Evolutionary conservation across 495 filamentous ascomycete species (phyloP), one percentile per base, ranked within the genome.

Genomic region (Aspergillus conjunctus): DNA sequence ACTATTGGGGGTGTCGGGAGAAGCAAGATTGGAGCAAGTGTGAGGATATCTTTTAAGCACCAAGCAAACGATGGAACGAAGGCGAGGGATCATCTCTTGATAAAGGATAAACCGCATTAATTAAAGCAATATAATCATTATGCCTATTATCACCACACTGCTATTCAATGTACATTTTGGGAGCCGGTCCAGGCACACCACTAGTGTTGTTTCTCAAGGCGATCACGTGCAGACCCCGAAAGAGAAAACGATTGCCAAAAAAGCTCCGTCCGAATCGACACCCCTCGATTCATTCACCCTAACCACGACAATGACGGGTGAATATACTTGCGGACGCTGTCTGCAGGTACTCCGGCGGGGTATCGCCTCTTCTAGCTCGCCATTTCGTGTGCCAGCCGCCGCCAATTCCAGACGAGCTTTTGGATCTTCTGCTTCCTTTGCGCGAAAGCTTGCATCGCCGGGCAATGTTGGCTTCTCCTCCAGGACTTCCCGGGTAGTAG

Each of bases 1-100:
- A 90, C 71, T 98, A 98, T 71, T 98, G 94, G 94, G 74, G 78
- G 59, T 82, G 76, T 30, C 72, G 79, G 64, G 80, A 77, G 44
- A 74, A 68, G 52, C 79, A 78, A 57, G 74, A 79, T 66, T 85
- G 85, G 77, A 78, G 77, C 55, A 67, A 68, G 17, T 77, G 86
- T 31, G 84, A 91, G 63, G 85, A 89, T 72, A 90, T 91, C 43
- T 91, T 89, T 69, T 87, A 72, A 58, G 41, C 17, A 34, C 49
- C 21, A 17, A 51, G 14, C 8, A 51, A 30, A 51, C 49, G 30
- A 51, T 32, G 49, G 49, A 30, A 21, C 11, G 49, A 30, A 5
- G 3, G 26, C 11, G 49, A 51, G 26, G 20, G 26, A 32, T 11
- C 26, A 26, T 26, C 26, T 26, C 26, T 26, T 26, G 26, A 26